These are phyloP conservation scores for Alternaria rosae DNA, from an alignment of 2,329 filamentous ascomycete species.

Conservation along the genomic window DNA sequence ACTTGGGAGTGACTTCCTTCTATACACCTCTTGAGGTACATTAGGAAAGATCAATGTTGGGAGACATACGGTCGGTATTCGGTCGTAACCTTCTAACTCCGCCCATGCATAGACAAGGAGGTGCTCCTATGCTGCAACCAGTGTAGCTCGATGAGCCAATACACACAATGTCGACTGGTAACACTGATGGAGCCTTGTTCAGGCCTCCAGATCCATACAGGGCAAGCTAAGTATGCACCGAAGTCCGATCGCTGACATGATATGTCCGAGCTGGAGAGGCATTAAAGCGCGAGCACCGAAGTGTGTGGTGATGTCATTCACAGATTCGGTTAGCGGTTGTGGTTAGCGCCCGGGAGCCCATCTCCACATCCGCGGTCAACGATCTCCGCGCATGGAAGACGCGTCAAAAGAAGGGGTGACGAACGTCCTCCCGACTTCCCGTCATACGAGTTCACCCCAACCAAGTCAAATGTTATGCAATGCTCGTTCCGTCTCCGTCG, in stretches of 20 bases:
- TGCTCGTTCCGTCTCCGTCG: background rate
- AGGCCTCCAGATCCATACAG: background rate
- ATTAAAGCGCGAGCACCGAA: background rate
- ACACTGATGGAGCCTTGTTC: background rate
- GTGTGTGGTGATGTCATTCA: background rate
- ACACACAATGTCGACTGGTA: background rate
- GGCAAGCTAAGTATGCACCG: background rate
- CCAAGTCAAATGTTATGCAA: background rate
- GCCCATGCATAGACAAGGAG: background rate
- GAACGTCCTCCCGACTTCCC: background rate
- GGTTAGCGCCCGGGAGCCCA: background rate
- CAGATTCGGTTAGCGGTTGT: background rate
- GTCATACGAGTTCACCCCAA: background rate
- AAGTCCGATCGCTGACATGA: conserved; percentile 1
- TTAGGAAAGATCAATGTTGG: background rate
- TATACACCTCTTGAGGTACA: background rate
- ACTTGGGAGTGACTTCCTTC: background rate
- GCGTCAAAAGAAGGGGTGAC: background rate
- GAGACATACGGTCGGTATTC: conserved; percentile 1
- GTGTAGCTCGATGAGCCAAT: background rate
- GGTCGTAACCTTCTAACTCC: conserved; percentile 1
- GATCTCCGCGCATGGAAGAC: background rate
- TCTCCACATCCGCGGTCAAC: background rate
- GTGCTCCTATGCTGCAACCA: background rate
- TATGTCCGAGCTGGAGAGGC: background rate